Conservation (phyloP, 306 rosid species). For the Crotalaria pallida region DNA sequence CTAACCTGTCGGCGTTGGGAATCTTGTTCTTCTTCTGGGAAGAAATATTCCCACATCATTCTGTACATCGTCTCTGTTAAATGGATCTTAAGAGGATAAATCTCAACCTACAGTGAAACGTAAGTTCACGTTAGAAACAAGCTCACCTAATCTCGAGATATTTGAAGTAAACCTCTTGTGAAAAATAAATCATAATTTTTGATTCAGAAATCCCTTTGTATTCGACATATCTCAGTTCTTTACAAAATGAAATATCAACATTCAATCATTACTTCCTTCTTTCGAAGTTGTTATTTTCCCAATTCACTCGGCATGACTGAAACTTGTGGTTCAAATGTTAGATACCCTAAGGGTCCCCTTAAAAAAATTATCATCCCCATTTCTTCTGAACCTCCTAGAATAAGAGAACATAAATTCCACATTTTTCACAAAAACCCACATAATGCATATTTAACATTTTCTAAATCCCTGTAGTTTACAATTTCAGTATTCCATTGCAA, state of each 20-base stretch:
- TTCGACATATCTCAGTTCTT: not conserved
- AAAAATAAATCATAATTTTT: not conserved
- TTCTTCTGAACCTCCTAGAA: not conserved
- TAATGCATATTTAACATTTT: not conserved
- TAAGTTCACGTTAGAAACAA: slow-evolving; percentile 27
- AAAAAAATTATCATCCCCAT: not conserved
- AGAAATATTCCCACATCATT: slow-evolving; percentile 98
- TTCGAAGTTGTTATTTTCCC: not conserved
- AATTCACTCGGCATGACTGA: not conserved
- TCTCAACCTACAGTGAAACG: slow-evolving; percentile 58
- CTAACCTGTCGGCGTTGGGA: slow-evolving; percentile 95
- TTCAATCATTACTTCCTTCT: not conserved
- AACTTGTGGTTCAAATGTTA: not conserved
- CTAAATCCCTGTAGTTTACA: not conserved
- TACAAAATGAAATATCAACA: not conserved
- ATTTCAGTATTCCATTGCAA: not conserved
- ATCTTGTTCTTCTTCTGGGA: slow-evolving; percentile 97
- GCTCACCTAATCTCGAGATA: not conserved
- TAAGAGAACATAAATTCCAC: not conserved
- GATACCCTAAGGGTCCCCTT: not conserved
- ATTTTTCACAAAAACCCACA: not conserved
- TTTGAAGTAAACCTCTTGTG: not conserved
- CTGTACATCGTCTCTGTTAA: slow-evolving; percentile 94
- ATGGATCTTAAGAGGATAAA: slow-evolving; percentile 96
- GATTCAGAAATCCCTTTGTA: not conserved